These are phyloP conservation scores for Ambrosia hybrid DNA, from an alignment of 140 eudicot genomes.

Conservation along the genomic window DNA sequence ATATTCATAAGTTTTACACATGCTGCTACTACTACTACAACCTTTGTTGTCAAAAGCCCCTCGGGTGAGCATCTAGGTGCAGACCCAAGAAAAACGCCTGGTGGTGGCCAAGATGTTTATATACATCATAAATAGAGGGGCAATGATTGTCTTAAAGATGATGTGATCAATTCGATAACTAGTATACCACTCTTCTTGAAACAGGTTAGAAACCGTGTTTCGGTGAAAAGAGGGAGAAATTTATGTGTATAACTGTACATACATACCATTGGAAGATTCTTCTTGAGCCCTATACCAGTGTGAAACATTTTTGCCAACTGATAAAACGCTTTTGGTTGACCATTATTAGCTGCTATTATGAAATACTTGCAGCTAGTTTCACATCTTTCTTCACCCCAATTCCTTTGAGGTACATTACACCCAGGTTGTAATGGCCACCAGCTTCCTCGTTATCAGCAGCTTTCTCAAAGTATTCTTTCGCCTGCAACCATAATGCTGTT, in stretches of 20 bases:
- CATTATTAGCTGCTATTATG: constrained; percentile 79
- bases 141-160: too few species aligned
- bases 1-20: too few species aligned
- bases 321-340: constrained; percentile 95
- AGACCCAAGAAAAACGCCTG: too few species aligned
- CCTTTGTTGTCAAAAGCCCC: too few species aligned
- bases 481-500: constrained; percentile 42
- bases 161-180: too few species aligned
- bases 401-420: constrained; percentile 87
- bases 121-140: too few species aligned
- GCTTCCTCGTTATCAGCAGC: constrained; percentile 88
- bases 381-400: constrained; percentile 82
- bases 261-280: constrained; percentile 75
- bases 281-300: constrained; percentile 86
- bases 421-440: constrained; percentile 91
- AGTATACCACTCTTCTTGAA: too few species aligned
- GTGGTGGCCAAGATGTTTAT: too few species aligned
- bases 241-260: neutral
- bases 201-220: too few species aligned
- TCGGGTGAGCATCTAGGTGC: too few species aligned
- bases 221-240: too few species aligned
- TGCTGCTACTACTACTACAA: too few species aligned
- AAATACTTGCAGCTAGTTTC: constrained; percentile 72
- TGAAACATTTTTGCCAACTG: constrained; percentile 96
- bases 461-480: constrained; percentile 87